phyloP scores from a whole-genome alignment of 768 basidiomycete species.

The Phaeolepiota aurea region DNA sequence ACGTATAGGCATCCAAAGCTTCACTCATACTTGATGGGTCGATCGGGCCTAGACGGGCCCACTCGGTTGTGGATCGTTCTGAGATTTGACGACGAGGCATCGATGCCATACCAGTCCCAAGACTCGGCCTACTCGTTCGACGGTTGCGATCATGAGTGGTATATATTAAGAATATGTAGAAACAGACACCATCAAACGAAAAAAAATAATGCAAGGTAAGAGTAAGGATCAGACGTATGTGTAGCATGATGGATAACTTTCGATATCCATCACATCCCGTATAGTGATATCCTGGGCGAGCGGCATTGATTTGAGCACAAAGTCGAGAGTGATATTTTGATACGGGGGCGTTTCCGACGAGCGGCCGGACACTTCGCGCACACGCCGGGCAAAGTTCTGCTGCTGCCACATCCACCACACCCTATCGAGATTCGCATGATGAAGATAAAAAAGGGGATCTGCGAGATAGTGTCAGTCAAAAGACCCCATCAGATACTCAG shows the following conservation, averaged over 20 bases:
- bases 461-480: neutral
- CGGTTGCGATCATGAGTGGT: no score
- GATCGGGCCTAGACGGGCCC: no score
- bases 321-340: slow-evolving; percentile 22
- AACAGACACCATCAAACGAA: no score
- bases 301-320: slow-evolving; percentile 16
- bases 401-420: slow-evolving; percentile 33
- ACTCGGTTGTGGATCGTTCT: no score
- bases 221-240: slow-evolving; percentile 12
- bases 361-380: slow-evolving; percentile 26
- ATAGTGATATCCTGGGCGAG: slow-evolving; percentile 18
- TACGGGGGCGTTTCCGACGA: slow-evolving; percentile 18
- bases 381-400: slow-evolving; percentile 12
- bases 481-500: neutral
- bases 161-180: no score
- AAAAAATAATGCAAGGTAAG: neutral
- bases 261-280: slow-evolving; percentile 22
- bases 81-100: no score
- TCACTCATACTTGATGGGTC: no score
- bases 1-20: no score
- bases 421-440: slow-evolving; percentile 29
- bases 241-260: slow-evolving; percentile 17
- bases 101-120: no score
- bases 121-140: no score
- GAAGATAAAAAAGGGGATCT: slow-evolving; percentile 33